Evolutionary conservation across 2,329 filamentous ascomycete species (phyloP).

Genomic region (Alternaria consortialis): DNA sequence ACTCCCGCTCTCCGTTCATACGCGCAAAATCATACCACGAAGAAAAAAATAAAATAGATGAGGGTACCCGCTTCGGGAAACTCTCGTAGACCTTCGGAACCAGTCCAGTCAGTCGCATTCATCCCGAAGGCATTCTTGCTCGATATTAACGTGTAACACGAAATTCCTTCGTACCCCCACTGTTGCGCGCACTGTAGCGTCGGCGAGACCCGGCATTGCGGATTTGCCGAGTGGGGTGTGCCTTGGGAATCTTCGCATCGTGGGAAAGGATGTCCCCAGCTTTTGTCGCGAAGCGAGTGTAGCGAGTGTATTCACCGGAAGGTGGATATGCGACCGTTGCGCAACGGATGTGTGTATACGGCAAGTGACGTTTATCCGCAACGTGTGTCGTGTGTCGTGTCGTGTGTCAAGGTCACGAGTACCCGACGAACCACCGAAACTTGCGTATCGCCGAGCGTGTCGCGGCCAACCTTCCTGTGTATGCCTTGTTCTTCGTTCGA

Average conservation of each 20-base stretch:
- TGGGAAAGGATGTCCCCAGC: background rate
- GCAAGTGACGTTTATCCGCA: background rate
- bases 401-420: conserved; percentile 2
- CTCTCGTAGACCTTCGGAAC: background rate
- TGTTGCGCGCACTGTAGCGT: conserved; percentile 4
- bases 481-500: background rate
- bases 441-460: background rate
- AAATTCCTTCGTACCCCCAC: conserved; percentile 1
- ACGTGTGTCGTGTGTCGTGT: conserved; percentile 6
- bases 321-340: background rate
- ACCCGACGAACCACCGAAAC: conserved; percentile 9
- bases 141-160: conserved; percentile 7
- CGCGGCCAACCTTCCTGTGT: background rate
- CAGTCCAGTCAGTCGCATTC: background rate
- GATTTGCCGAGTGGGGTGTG: conserved; percentile 6
- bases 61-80: background rate
- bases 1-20: conserved; percentile 8
- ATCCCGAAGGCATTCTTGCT: background rate
- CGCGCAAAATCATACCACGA: conserved; percentile 2
- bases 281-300: background rate
- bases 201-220: conserved; percentile 21
- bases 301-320: conserved; percentile 7
- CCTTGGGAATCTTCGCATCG: background rate
- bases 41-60: background rate
- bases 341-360: background rate